A percentile compares a stretch with the other conserved stretches of the same genome.
Conservation (phyloP, 169 alveolate species). For the Plasmodium falciparum region DNA sequence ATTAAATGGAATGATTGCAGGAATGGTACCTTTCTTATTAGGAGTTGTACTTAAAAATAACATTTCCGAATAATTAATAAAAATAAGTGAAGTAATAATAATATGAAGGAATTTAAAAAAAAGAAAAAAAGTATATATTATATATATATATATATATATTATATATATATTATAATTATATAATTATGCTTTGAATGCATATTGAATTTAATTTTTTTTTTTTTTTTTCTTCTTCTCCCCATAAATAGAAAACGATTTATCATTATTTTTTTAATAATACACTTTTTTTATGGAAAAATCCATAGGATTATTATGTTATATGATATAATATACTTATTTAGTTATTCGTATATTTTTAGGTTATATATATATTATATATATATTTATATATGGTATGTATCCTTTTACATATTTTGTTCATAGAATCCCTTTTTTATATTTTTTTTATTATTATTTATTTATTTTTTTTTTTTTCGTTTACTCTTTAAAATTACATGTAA, state of each 20-base stretch:
- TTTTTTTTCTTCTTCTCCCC: not conserved
- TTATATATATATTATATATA: too few species aligned
- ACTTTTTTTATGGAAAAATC: too few species aligned
- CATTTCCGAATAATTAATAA: slow-evolving; percentile 43
- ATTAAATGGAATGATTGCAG: slow-evolving; percentile 87
- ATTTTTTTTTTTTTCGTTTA: not conserved
- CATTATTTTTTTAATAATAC: not conserved
- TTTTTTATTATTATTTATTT: not conserved
- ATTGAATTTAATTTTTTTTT: not conserved
- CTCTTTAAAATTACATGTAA: not conserved
- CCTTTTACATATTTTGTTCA: too few species aligned
- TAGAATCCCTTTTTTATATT: not conserved
- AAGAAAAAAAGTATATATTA: too few species aligned
- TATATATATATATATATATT: not conserved
- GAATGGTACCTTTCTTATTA: slow-evolving; percentile 85
- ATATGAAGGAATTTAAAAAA: not conserved
- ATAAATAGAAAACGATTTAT: not conserved
- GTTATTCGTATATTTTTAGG: too few species aligned
- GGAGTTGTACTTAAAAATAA: slow-evolving; percentile 82
- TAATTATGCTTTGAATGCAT: not conserved
- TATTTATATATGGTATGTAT: too few species aligned
- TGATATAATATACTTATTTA: too few species aligned
- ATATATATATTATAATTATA: not conserved
- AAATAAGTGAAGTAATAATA: slow-evolving; percentile 19
- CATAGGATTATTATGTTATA: too few species aligned